Conservation (phyloP, 2,329 filamentous ascomycete species). For the Clarireedia monteithiana region DNA sequence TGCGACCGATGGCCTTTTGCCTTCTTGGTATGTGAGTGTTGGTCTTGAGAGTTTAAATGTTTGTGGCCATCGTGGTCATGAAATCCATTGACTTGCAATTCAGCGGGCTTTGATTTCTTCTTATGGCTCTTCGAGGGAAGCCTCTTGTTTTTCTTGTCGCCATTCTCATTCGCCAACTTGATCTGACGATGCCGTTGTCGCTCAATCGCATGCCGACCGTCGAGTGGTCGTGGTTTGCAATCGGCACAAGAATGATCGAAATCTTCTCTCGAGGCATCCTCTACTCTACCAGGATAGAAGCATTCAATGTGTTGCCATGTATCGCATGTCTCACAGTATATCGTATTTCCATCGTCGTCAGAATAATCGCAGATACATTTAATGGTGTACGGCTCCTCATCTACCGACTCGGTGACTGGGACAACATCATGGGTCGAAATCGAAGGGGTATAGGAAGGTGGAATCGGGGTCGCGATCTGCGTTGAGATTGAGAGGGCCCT, state of each 20-base stretch:
- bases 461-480: conserved; percentile 29
- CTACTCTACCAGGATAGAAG: conserved; percentile 73
- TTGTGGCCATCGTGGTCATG: conserved; percentile 45
- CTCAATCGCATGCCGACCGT: conserved; percentile 67
- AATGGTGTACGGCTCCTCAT: conserved; percentile 85
- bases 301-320: conserved; percentile 98
- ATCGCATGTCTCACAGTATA: conserved; percentile 91
- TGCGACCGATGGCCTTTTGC: conserved; percentile 76
- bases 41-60: conserved; percentile 37
- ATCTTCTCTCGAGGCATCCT: conserved; percentile 61
- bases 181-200: conserved; percentile 58
- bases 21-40: conserved; percentile 62
- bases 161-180: conserved; percentile 36
- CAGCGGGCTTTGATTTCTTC: conserved; percentile 73
- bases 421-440: conserved; percentile 23
- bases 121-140: conserved; percentile 74
- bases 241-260: conserved; percentile 83
- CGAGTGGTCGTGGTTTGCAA: conserved; percentile 71
- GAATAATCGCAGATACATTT: conserved; percentile 93
- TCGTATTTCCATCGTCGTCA: conserved; percentile 96
- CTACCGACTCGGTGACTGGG: conserved; percentile 39
- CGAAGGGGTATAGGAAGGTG: conserved; percentile 19
- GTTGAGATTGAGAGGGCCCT: conserved; percentile 29
- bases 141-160: conserved; percentile 67
- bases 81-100: conserved; percentile 60